A percentile compares a stretch with the other conserved stretches of the same genome.
Conservation (phyloP, 2,329 filamentous ascomycete genomes). For the Exophiala xenobiotica region DNA sequence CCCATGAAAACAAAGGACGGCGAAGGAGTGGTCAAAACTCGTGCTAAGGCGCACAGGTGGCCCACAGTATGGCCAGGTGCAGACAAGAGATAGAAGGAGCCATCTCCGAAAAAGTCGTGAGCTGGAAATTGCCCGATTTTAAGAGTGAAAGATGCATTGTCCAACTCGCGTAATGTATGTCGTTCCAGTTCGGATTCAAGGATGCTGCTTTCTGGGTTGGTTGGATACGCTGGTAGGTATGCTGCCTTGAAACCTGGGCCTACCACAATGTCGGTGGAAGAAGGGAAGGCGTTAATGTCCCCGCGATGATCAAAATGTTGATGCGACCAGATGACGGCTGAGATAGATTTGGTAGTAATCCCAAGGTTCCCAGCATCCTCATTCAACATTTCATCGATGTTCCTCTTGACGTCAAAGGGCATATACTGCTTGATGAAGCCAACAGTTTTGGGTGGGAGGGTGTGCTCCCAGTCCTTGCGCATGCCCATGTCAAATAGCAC, state of each 20-base stretch:
- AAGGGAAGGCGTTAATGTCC: constrained; percentile 49
- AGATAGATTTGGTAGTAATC: neutral
- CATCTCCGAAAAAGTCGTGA: constrained; percentile 43
- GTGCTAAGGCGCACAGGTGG: constrained; percentile 50
- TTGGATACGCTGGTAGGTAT: constrained; percentile 50
- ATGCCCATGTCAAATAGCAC: constrained; percentile 31
- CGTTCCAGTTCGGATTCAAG: constrained; percentile 37
- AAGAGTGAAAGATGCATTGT: constrained; percentile 9
- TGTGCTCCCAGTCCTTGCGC: constrained; percentile 29
- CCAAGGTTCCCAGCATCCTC: neutral
- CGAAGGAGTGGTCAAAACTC: constrained; percentile 36
- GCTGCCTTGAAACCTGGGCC: constrained; percentile 51
- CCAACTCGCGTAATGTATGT: constrained; percentile 27
- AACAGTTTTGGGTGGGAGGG: constrained; percentile 7
- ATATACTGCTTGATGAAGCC: constrained; percentile 7
- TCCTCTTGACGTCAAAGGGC: neutral
- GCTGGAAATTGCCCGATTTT: constrained; percentile 39
- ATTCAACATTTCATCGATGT: constrained; percentile 5
- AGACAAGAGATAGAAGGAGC: constrained; percentile 43
- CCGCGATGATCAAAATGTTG: constrained; percentile 49
- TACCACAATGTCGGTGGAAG: constrained; percentile 49
- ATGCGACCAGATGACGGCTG: constrained; percentile 33
- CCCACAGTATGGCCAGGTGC: constrained; percentile 49
- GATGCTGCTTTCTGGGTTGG: constrained; percentile 36
- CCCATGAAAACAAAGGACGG: constrained; percentile 50